Evolutionary conservation across 352 stramenopile genomes (phyloP), one percentile per base, ranked within the genome.

Genomic region (Thalassiosira hispida): DNA sequence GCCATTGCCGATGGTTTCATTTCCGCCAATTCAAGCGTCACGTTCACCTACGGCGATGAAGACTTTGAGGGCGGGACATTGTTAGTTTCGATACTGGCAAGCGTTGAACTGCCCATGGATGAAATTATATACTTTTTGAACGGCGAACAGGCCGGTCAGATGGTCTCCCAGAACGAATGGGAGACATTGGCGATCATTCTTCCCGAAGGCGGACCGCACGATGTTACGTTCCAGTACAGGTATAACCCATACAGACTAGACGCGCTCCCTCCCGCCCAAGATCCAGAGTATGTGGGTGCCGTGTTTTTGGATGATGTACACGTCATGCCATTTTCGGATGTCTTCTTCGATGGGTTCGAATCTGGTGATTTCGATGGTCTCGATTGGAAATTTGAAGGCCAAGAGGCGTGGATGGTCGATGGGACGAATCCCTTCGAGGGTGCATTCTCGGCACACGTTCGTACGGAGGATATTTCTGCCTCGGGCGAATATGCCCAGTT

Each of bases 301-400:
- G 64, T 65, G 12, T 73, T 23, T 25, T 40, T 73, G 27, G 64
- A 73, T 46, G 29, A 73, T 46, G 64, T 73, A 18, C 59, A 51
- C 38, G 53, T 60, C 14, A 12, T 64, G 40, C 59, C 57, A 5
- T 14, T 52, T 53, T 12, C 27, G 23, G 57, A 23, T 38, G 44
- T 29, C 38, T 62, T 79, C 20, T 85, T 85, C 53, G 77, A 85
- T 47, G 77, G 77, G 16, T 85, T 85, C 55, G 77, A 85, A 40
- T 77, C 52, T 35, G 77, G 77, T 31, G 77, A 85, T 52, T 80
- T 85, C n/a, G 55, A 64, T 49, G 64, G 25, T 23, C 31, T 71
- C 22, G 29, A 74, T 38, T 85, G 77, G 77, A 42, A 40, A 31
- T n/a, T 77, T 18, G 51, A 12, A 40, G 77, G 77, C 1, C 64